These are phyloP conservation scores for Trametes villosa DNA, from an alignment of 768 basidiomycete species.

Conservation along the genomic window DNA sequence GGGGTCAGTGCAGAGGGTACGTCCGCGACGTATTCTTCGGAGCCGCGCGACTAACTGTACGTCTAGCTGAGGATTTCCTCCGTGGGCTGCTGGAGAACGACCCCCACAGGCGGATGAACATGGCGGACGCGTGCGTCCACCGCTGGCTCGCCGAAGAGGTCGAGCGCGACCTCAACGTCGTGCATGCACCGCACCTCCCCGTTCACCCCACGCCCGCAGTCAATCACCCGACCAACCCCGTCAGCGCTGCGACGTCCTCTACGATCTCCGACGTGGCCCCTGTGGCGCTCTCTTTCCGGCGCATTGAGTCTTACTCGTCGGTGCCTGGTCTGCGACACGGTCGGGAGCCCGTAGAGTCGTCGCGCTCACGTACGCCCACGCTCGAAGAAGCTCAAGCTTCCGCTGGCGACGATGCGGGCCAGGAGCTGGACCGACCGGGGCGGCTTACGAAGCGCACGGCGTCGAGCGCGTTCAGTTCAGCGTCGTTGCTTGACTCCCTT, in stretches of 20 bases:
- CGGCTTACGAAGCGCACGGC: neutral
- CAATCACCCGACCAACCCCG: neutral
- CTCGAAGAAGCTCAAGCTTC: neutral
- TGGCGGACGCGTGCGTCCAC: constrained; percentile 68
- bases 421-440: neutral
- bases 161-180: neutral
- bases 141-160: constrained; percentile 61
- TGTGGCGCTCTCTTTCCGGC: neutral
- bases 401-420: neutral
- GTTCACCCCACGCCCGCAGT: neutral
- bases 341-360: neutral
- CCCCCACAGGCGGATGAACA: constrained; percentile 67
- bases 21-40: constrained; percentile 17
- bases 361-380: neutral
- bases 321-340: neutral
- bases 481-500: neutral
- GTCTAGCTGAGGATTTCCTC: constrained; percentile 67
- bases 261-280: neutral
- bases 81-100: constrained; percentile 61
- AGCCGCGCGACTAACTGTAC: neutral
- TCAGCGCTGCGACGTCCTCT: neutral
- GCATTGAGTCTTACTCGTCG: neutral
- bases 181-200: too few relatives aligned
- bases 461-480: neutral
- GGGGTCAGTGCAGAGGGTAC: constrained; percentile 54